These are phyloP conservation scores for Volutella citrinella DNA, from an alignment of 2,329 filamentous ascomycete species.

Conservation along the genomic window DNA sequence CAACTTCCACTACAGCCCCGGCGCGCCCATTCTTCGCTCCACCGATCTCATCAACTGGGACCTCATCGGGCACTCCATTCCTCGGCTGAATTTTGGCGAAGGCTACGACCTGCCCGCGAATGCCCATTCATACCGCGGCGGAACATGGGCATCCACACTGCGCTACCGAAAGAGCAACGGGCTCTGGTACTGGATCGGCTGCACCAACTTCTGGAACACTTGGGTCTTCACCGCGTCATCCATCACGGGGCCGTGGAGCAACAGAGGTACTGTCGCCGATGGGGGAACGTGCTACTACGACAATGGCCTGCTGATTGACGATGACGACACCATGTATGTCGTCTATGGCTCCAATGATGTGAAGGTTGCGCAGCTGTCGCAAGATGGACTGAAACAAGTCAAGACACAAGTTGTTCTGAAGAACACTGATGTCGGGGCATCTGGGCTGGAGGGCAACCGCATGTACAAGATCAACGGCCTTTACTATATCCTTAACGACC, in stretches of 20 bases:
- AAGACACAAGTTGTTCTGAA: slow-evolving; percentile 43
- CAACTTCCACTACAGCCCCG: slow-evolving; percentile 54
- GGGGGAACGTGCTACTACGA: slow-evolving; percentile 57
- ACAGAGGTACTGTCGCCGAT: slow-evolving; percentile 32
- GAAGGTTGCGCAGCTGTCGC: slow-evolving; percentile 47
- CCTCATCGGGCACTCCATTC: slow-evolving; percentile 42
- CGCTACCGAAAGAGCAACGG: slow-evolving; percentile 47
- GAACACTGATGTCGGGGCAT: slow-evolving; percentile 17
- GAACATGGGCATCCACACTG: slow-evolving; percentile 55
- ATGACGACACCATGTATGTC: slow-evolving; percentile 58
- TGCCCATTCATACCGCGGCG: slow-evolving; percentile 46
- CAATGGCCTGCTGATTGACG: slow-evolving; percentile 54
- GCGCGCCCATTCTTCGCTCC: slow-evolving; percentile 53
- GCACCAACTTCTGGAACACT: slow-evolving; percentile 47
- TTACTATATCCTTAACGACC: slow-evolving; percentile 54
- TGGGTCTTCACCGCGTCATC: slow-evolving; percentile 50
- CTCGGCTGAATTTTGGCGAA: slow-evolving; percentile 42
- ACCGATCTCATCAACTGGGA: slow-evolving; percentile 55
- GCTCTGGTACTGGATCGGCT: slow-evolving; percentile 57
- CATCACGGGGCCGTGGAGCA: slow-evolving; percentile 41
- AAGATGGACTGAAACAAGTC: slow-evolving; percentile 44
- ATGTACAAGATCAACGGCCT: slow-evolving; percentile 56
- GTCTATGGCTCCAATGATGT: slow-evolving; percentile 50
- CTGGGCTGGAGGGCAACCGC: slow-evolving; percentile 46
- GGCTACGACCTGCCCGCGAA: slow-evolving; percentile 43